Conservation (phyloP, 2,329 filamentous ascomycete genomes). For the Paracorniculantispora psalliotae region DNA sequence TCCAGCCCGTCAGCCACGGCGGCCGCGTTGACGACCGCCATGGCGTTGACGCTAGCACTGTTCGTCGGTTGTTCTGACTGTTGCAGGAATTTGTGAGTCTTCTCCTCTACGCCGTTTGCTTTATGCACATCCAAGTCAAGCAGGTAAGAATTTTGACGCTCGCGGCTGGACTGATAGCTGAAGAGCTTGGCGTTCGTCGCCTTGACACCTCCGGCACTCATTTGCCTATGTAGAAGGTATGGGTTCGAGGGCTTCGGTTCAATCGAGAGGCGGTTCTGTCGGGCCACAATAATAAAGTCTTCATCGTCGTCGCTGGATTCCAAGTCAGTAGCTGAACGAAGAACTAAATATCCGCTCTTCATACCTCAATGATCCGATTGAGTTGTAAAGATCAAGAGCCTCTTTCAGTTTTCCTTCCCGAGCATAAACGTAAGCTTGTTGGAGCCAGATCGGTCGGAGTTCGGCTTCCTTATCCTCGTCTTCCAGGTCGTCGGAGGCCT, state of each 20-base stretch:
- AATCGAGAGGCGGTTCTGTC: slow-evolving; percentile 54
- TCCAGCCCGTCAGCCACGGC: slow-evolving; percentile 60
- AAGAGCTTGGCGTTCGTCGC: slow-evolving; percentile 62
- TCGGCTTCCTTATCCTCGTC: slow-evolving; percentile 72
- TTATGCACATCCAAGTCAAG: slow-evolving; percentile 65
- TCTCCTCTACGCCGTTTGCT: slow-evolving; percentile 52
- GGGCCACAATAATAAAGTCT: slow-evolving; percentile 60
- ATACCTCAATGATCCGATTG: slow-evolving; percentile 58
- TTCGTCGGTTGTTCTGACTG: slow-evolving; percentile 24
- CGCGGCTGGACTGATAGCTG: slow-evolving; percentile 56
- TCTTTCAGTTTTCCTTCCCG: slow-evolving; percentile 62
- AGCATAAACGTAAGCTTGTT: slow-evolving; percentile 68
- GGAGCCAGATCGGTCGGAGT: slow-evolving; percentile 68
- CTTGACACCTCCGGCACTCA: slow-evolving; percentile 48
- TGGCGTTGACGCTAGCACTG: slow-evolving; percentile 31
- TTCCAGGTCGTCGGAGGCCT: slow-evolving; percentile 65
- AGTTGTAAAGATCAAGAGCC: slow-evolving; percentile 57
- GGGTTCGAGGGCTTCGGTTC: slow-evolving; percentile 51
- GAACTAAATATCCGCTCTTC: slow-evolving; percentile 23
- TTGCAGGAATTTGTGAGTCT: slow-evolving; percentile 39
- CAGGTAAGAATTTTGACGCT: slow-evolving; percentile 57
- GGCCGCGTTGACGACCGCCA: slow-evolving; percentile 60
- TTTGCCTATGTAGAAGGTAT: slow-evolving; percentile 59
- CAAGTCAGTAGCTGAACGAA: slow-evolving; percentile 23
- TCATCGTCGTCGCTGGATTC: slow-evolving; percentile 56